phyloP scores from a whole-genome alignment of 371 early-diverging fungal genomes.

The Haplosporangium sp. region DNA sequence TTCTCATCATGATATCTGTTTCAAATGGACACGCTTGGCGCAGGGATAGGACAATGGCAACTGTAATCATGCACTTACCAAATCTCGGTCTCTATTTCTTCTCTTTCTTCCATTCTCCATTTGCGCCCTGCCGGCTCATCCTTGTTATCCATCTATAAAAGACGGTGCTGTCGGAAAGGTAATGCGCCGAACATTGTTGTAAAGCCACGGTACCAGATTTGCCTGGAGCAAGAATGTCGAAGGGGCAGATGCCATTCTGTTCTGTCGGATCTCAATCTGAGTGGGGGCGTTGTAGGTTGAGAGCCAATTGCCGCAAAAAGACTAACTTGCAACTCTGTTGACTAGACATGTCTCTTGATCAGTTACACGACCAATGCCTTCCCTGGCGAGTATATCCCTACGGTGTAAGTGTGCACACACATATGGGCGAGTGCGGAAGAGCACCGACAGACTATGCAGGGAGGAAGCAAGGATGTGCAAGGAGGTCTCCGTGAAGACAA shows the following conservation, averaged over 20 bases:
- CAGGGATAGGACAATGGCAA: no score
- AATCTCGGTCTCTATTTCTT: no score
- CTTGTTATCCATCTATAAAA: conserved; percentile 1
- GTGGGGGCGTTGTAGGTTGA: not conserved
- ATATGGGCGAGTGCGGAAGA: not conserved
- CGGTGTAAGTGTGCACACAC: conserved; percentile 79
- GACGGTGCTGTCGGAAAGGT: conserved; percentile 57
- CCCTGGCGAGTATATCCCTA: conserved; percentile 98
- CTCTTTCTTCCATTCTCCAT: not conserved
- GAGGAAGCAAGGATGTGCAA: not conserved
- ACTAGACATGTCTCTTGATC: conserved; percentile 94
- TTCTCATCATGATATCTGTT: no score
- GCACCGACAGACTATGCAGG: not conserved
- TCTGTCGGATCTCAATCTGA: not conserved
- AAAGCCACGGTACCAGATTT: not conserved
- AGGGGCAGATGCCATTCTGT: not conserved
- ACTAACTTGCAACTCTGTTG: not conserved
- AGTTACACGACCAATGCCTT: conserved; percentile 97
- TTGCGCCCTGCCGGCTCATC: not conserved
- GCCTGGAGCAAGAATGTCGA: not conserved
- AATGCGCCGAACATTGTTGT: not conserved
- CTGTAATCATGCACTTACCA: no score
- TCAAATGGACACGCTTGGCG: no score
- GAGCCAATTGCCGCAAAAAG: not conserved
- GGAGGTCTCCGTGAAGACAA: not conserved